Conservation (phyloP, 306 rosid species). For the Castanea sativa region DNA sequence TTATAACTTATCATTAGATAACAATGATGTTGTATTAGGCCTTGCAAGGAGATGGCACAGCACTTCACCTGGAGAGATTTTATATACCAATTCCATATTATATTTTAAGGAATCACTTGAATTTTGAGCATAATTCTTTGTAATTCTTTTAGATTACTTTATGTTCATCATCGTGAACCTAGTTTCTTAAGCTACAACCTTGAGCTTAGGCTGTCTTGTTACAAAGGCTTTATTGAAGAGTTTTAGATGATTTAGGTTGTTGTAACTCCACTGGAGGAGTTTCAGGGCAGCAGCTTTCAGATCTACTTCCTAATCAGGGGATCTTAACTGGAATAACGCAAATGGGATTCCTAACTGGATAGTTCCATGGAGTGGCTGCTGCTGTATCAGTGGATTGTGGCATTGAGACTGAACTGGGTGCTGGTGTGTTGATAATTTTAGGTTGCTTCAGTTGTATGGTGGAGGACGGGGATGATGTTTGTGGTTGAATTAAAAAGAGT, state of each 20-base stretch:
- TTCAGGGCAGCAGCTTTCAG: neutral
- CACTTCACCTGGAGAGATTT: neutral
- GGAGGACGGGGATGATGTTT: neutral
- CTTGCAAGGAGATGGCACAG: neutral
- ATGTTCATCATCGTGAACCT: too few species aligned
- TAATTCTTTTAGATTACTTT: too few species aligned
- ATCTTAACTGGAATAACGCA: neutral
- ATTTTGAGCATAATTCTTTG: too few species aligned
- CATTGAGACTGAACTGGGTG: neutral
- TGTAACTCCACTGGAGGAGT: neutral
- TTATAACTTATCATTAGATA: too few species aligned
- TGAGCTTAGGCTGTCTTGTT: neutral
- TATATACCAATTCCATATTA: too few species aligned
- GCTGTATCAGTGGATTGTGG: neutral
- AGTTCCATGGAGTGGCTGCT: neutral
- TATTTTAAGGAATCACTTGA: too few species aligned
- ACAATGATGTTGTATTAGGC: neutral
- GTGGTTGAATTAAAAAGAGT: neutral
- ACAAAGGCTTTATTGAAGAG: neutral
- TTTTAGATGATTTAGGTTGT: neutral
- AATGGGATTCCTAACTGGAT: neutral
- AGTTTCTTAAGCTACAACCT: neutral
- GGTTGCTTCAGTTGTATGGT: neutral
- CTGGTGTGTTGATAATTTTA: neutral
- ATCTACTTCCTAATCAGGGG: neutral